Evolutionary conservation across 2,329 filamentous ascomycete genomes (phyloP), one percentile per base, ranked within the genome.

Genomic region (Pseudogymnoascus sp.): DNA sequence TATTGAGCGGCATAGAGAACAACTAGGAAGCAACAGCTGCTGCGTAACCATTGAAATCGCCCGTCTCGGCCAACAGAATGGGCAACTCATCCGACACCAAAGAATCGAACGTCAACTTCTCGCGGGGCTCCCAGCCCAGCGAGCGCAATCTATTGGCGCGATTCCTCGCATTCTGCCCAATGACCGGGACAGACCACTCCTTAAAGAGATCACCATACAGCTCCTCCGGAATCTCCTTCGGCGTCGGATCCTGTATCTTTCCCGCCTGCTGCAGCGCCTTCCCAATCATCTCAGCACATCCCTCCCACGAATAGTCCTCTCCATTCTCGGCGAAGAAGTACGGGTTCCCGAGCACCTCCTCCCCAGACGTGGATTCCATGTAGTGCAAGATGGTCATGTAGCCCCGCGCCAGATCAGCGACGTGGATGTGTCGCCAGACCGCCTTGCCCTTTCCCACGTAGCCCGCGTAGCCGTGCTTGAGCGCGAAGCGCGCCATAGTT

Each of bases 241-340:
- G 73, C 38, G 65, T 69, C 0, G 76, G 65, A 65, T 75, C 72
- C 16, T 70, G 9, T 33, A 80, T 72, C 63, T 72, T 72, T 1
- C 77, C 78, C 4, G 70, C 72, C 59, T 69, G 63, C 52, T 76
- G 67, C 25, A 80, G 69, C 5, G 67, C 69, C 38, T 70, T 63
- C 1, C 76, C 78, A 63, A 80, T 76, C 2, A 70, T 66, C 4
- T 64, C 66, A 0, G 77, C 76, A 11, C 75, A 69, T 5, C 77
- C 75, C 16, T 68, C 67, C 78, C 78, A 81, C 22, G 75, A 76
- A 11, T 74, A 72, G 65, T 81, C 78, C 7, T 72, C 58, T 22
- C 76, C 76, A 22, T 75, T 72, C 67, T 82, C 79, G 69, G 74
- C 77, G 71, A 81, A 82, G 68, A 76, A 81, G 67, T 81, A 82